Percentiles rank a stretch among this genome's conserved stretches.
These are phyloP conservation scores for Zygnema circumcarinatum DNA, from an alignment of 139 green algal species.

Conservation along the genomic window DNA sequence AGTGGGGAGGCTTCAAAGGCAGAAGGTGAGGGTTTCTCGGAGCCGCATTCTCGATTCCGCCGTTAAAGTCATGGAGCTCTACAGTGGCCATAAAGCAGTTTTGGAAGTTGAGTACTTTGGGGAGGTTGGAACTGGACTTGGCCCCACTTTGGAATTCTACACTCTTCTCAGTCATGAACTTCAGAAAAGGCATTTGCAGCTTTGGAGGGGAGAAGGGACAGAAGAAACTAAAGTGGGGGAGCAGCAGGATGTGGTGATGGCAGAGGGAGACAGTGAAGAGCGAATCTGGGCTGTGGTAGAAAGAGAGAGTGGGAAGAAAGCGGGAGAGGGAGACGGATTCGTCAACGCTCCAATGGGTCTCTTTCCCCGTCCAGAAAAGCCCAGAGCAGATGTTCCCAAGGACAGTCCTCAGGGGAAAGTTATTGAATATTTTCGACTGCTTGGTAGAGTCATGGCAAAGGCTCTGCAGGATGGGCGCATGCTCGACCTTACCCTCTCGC, in stretches of 20 bases:
- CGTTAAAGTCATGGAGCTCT: constrained; percentile 78
- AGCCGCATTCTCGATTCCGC: constrained; percentile 86
- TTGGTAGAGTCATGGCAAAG: constrained; percentile 87
- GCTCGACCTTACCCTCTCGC: constrained; percentile 88
- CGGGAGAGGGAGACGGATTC: not conserved
- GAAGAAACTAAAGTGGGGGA: constrained; percentile 17
- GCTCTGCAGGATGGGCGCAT: constrained; percentile 91
- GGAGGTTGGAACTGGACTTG: constrained; percentile 91
- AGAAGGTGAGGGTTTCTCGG: constrained; percentile 85
- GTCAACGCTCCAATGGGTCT: constrained; percentile 81
- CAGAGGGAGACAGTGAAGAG: constrained; percentile 5
- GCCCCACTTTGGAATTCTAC: constrained; percentile 98
- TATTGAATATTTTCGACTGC: constrained; percentile 80
- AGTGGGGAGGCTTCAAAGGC: constrained; percentile 83
- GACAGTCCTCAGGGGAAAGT: constrained; percentile 25
- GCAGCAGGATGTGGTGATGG: constrained; percentile 24
- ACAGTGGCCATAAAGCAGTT: constrained; percentile 62
- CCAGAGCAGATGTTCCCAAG: constrained; percentile 22
- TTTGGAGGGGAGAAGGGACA: constrained; percentile 78
- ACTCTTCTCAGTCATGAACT: constrained; percentile 93
- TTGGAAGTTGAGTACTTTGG: constrained; percentile 93
- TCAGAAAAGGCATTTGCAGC: constrained; percentile 74
- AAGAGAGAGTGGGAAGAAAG: not conserved
- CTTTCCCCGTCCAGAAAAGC: constrained; percentile 82
- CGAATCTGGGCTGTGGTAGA: not conserved